Base-by-base conservation (phyloP, 169 alveolate species). In the Babesia bovis region DNA sequence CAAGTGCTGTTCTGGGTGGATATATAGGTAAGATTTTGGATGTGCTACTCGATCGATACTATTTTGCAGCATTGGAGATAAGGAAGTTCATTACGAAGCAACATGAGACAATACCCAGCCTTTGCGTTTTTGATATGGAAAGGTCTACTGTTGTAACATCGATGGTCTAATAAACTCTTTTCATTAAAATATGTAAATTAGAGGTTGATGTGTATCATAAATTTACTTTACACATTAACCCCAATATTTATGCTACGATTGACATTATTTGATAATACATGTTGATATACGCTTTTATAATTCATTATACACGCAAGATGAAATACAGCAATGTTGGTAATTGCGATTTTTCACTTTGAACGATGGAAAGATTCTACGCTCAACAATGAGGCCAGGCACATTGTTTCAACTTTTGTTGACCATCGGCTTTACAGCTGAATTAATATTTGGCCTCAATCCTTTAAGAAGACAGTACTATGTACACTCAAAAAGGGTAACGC, bases 81-180 rank as follows among this genome's bases (percentile, higher is more conserved):
- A 60, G 93, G 44, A 87, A 87, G 25, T 87, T 79, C 58, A 87
- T 87, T 44, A 79, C 93, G 36, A 87, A 83, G 47, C 93, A 87
- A 50, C 89, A 87, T 55, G 93, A 87, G 69, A 79, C 93, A 3
- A 66, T 83, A 26, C 93, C 93, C 3, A 87, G 81, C 56, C 65
- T 87, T 26, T 87, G 93, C 50, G 89, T 83, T 30, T 87, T 87
- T 58, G 93, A 87, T 49, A 87, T 87, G 93, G 53, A 56, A 44
- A 77, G 74, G 44, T 79, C 83, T 51, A 23, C 76, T n/a, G 93
- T 83, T 47, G 66, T 87, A 21, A 83, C 93, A 12, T 58, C 93
- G 10, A 87, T 87, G 93, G 32, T 87, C 17, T n/a, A 6, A 53
- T 53, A 17, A 32, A 28, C 17, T 10, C 23, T 0, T 1, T 33